Base-by-base conservation (phyloP, 768 basidiomycete genomes). In the Infundibulicybe gibba region DNA sequence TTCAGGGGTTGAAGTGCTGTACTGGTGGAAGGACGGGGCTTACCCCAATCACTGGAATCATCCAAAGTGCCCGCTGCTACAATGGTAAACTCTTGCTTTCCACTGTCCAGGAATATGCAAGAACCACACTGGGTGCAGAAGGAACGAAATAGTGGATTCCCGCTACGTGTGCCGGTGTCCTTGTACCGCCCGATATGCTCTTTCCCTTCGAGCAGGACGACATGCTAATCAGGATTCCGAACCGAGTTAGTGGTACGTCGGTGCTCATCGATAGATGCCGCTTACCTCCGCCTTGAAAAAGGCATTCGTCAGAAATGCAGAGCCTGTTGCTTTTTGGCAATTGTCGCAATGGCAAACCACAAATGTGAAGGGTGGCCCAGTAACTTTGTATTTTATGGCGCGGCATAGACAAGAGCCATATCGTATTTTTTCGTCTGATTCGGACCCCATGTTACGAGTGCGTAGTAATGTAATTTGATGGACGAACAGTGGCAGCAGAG, bases 321-420 rank as follows among this genome's bases (percentile, higher is more conserved):
- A 59, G 5, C 72, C 71, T 14, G 64, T 69, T 15, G 66, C 61
- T 54, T 72, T 72, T 55, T 62, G 66, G 52, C 72, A 73, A 40
- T 73, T 69, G n/a, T 45, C 45, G 52, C 72, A 75, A 53, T 75
- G 68, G 51, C 72, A 74, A 1, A 72, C 61, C n/a, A 64, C 56
- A 47, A 68, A 69, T 1, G 63, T 58, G 43, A 68, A 33, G 3
- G 71, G 72, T 30, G 67, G 64, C 1, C 67, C 71, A 13, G 49
- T 55, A 5, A 71, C 48, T 20, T 63, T 60, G 44, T 69, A 74
- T 44, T 57, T 56, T 21, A 74, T 59, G 8, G 58, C 44, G 46
- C 60, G 54, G 54, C 72, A 74, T 5, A 74, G 57, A 44, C 71
- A 74, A 25, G 25, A 25, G 25, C 25, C 25, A 25, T 25, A 8